Conservation (phyloP, 345 rosid genomes). For the Lenwebbia sp. region DNA sequence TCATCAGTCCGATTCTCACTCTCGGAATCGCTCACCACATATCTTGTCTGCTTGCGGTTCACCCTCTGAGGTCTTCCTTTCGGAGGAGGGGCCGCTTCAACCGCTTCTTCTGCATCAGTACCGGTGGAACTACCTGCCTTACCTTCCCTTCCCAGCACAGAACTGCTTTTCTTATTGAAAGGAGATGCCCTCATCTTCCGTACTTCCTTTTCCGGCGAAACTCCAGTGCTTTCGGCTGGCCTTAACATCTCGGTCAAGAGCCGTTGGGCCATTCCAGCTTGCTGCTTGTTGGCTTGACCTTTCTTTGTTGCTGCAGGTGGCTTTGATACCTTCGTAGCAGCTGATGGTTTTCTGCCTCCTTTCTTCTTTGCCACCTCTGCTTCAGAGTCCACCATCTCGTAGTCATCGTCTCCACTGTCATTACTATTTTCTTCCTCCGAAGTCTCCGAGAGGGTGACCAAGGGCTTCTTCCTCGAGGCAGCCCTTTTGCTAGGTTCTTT, state of each 20-base stretch:
- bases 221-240: constrained; percentile 31
- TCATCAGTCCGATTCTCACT: constrained; percentile 30
- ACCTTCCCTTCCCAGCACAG: constrained; percentile 24
- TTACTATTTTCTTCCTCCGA: constrained; percentile 24
- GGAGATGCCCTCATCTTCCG: constrained; percentile 82
- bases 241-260: constrained; percentile 42
- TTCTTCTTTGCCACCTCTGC: constrained; percentile 13
- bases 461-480: constrained; percentile 29
- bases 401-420: constrained; percentile 19
- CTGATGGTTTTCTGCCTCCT: constrained; percentile 28
- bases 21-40: constrained; percentile 69
- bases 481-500: constrained; percentile 23
- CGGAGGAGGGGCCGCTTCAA: constrained; percentile 10
- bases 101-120: constrained; percentile 9
- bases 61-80: constrained; percentile 61
- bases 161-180: constrained; percentile 79
- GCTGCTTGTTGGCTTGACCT: constrained; percentile 53
- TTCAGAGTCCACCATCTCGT: constrained; percentile 4
- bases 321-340: constrained; percentile 27
- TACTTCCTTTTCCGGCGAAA: constrained; percentile 79
- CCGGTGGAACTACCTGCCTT: not conserved
- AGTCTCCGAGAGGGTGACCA: constrained; percentile 6
- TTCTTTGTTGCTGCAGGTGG: constrained; percentile 9
- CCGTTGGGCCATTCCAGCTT: constrained; percentile 28
- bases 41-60: constrained; percentile 19